Evolutionary conservation across 257 asterid species (phyloP).

Genomic region (Ligustrum vulgare): DNA sequence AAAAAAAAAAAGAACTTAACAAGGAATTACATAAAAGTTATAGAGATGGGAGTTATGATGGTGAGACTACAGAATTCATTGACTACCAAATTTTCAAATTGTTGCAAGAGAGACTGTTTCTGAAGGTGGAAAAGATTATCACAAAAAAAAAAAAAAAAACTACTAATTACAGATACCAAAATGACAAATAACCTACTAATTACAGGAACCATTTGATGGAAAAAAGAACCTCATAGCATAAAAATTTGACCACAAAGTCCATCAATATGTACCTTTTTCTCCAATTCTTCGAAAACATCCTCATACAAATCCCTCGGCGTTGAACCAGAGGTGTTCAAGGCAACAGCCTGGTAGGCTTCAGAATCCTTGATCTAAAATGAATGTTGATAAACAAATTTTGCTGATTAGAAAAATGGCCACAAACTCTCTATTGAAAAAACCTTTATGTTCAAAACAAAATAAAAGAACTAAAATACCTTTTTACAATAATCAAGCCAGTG

Average conservation of each 20-base stretch:
- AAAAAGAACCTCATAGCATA: neutral
- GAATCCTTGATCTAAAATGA: constrained; percentile 70
- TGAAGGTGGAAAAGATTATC: neutral
- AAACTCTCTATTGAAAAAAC: constrained; percentile 11
- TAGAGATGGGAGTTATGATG: neutral
- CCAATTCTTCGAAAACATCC: constrained; percentile 80
- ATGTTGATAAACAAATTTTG: neutral
- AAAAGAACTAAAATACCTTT: constrained; percentile 42
- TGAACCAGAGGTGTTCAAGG: constrained; percentile 80
- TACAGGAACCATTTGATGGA: neutral
- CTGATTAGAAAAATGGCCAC: neutral
- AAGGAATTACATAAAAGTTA: neutral
- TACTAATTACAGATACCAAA: too few relatives aligned
- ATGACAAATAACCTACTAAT: neutral
- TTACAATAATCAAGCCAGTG: constrained; percentile 88
- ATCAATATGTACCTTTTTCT: constrained; percentile 56
- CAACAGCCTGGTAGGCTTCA: constrained; percentile 80
- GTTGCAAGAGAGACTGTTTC: neutral
- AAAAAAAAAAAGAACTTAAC: too few relatives aligned
- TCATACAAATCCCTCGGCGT: constrained; percentile 95
- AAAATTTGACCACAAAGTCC: neutral
- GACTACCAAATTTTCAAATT: neutral
- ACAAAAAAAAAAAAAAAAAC: neutral
- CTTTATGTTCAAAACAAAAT: neutral
- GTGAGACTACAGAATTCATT: neutral